Conservation (phyloP, 805 yeast genomes). For the Metschnikowia continentalis region DNA sequence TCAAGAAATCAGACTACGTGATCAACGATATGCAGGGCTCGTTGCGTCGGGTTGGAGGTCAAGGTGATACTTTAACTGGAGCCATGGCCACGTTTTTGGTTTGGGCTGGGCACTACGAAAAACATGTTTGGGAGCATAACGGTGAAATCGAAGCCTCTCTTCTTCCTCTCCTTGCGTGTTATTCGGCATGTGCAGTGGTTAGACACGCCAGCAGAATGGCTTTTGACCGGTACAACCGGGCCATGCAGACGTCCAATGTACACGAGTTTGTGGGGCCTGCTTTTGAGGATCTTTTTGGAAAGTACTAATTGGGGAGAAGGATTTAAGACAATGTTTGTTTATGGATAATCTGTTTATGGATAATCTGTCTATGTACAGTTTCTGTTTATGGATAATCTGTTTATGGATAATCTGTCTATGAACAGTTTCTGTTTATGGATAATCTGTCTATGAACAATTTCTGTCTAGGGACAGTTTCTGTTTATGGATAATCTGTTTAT, state of each 20-base stretch:
- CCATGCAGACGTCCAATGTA: conserved; percentile 83
- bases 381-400: too few species aligned
- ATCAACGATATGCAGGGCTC: conserved; percentile 56
- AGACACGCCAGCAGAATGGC: conserved; percentile 65
- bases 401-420: too few species aligned
- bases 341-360: neutral
- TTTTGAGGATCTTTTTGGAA: conserved; percentile 44
- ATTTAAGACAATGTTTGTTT: neutral
- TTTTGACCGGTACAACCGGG: conserved; percentile 58
- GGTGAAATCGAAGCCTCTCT: conserved; percentile 27
- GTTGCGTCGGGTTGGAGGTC: conserved; percentile 85
- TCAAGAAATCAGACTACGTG: conserved; percentile 41
- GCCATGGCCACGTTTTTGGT: conserved; percentile 75
- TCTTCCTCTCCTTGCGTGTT: conserved; percentile 52
- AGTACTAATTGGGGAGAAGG: neutral
- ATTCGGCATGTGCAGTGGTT: conserved; percentile 67
- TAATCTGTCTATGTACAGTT: neutral
- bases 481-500: too few species aligned
- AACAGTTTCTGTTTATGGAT: too few species aligned
- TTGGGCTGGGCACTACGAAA: conserved; percentile 68
- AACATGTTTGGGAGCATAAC: conserved; percentile 50
- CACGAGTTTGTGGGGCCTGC: conserved; percentile 65
- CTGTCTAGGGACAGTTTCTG: too few species aligned
- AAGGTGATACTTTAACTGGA: conserved; percentile 92
- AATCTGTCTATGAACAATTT: too few species aligned